Evolutionary conservation across 1,284 basidiomycete species (phyloP).

Genomic region (Rhodotorula sp.): DNA sequence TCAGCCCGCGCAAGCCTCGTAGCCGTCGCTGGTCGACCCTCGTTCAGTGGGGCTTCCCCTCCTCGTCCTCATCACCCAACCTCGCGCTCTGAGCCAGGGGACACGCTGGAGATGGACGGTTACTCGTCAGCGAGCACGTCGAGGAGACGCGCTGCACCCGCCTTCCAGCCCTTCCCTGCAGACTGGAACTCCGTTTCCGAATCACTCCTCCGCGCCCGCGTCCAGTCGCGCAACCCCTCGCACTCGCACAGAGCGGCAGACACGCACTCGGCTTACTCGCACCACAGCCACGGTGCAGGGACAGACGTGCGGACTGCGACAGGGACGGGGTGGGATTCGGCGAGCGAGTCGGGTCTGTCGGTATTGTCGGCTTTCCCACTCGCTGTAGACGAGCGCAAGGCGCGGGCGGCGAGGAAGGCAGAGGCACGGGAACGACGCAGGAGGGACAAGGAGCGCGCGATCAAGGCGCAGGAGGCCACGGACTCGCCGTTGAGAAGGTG

Average conservation of each 20-base stretch:
- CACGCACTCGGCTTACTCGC: background rate
- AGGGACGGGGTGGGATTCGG: background rate
- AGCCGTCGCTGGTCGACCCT: too few species aligned
- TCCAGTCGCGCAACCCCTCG: conserved; percentile 3
- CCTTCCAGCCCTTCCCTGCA: conserved; percentile 1
- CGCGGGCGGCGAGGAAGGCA: background rate
- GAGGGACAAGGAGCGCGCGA: background rate
- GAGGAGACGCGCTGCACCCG: too few species aligned
- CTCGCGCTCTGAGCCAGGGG: background rate
- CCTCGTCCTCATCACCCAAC: background rate
- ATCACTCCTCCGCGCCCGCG: conserved; percentile 4
- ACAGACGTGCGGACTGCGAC: background rate
- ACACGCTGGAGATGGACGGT: too few species aligned
- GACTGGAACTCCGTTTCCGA: background rate
- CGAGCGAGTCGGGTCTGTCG: conserved; percentile 20
- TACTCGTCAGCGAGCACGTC: too few species aligned
- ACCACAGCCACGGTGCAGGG: background rate
- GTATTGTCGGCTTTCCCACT: conserved; percentile 9
- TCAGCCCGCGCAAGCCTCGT: too few species aligned
- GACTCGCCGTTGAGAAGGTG: conserved; percentile 22
- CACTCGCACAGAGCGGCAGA: too few species aligned
- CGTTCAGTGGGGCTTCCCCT: background rate
- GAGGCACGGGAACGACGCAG: background rate
- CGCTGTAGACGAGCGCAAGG: background rate
- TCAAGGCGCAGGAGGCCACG: background rate